phyloP scores from a whole-genome alignment of 306 rosid genomes.

The Trifolium fragiferum region DNA sequence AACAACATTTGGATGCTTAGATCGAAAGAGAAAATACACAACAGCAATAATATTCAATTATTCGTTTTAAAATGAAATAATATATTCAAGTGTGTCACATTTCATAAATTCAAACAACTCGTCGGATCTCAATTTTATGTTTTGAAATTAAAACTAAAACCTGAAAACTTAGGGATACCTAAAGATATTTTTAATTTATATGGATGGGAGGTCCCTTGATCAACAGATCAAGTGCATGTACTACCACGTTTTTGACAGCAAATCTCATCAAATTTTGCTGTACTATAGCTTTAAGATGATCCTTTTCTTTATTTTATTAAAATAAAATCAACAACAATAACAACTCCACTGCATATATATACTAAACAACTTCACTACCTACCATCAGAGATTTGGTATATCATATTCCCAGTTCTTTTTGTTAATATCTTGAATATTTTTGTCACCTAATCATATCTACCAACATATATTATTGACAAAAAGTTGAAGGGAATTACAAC shows the following conservation, averaged over 20 bases:
- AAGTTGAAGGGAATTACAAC: background rate
- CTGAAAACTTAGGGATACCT: conserved; percentile 5
- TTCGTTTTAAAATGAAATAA: no score
- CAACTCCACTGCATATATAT: background rate
- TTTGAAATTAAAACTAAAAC: background rate
- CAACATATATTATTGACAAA: background rate
- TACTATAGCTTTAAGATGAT: conserved; percentile 21
- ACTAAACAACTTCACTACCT: conserved; percentile 32
- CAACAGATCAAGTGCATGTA: conserved; percentile 9
- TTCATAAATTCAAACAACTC: background rate
- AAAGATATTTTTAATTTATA: conserved; percentile 3
- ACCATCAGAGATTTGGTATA: conserved; percentile 22
- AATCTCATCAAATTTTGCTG: conserved; percentile 40
- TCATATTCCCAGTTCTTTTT: conserved; percentile 2
- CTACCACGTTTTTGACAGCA: conserved; percentile 28
- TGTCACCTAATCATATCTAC: conserved; percentile 31
- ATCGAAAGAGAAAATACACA: background rate
- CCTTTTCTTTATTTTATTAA: background rate
- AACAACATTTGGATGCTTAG: background rate
- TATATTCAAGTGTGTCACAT: background rate
- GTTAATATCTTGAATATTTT: conserved; percentile 21
- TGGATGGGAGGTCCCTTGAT: conserved; percentile 18
- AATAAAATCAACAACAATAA: background rate
- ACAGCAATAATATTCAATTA: background rate
- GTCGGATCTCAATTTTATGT: background rate